These are phyloP conservation scores for Aspergillus neotritici DNA, from an alignment of 2,329 filamentous ascomycete species.

Conservation along the genomic window DNA sequence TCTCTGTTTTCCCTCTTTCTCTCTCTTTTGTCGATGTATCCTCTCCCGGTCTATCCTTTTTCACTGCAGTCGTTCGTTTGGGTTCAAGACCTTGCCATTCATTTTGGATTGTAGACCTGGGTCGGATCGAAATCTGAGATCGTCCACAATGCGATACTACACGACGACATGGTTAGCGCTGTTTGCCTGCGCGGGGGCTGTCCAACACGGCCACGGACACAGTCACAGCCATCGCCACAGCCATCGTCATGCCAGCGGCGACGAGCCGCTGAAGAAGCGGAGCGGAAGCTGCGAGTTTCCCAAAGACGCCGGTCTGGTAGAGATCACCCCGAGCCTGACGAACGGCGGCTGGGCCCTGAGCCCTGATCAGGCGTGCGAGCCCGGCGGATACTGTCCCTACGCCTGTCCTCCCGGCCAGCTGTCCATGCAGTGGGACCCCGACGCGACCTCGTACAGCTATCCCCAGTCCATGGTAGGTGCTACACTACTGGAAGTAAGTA, in stretches of 20 bases:
- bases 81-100: slow-evolving; percentile 20
- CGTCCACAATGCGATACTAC: not conserved
- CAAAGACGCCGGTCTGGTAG: slow-evolving; percentile 58
- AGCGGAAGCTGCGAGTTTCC: slow-evolving; percentile 60
- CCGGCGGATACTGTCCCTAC: slow-evolving; percentile 67
- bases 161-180: slow-evolving; percentile 31
- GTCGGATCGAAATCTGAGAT: not conserved
- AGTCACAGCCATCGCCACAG: slow-evolving; percentile 19
- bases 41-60: slow-evolving; percentile 11
- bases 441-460: slow-evolving; percentile 60
- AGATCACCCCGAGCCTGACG: slow-evolving; percentile 56
- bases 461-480: slow-evolving; percentile 64
- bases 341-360: slow-evolving; percentile 79
- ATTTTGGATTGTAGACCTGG: slow-evolving; percentile 6
- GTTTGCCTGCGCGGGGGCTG: slow-evolving; percentile 32
- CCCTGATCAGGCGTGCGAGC: slow-evolving; percentile 63
- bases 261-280: slow-evolving; percentile 47
- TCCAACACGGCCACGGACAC: slow-evolving; percentile 21
- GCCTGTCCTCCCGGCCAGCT: slow-evolving; percentile 71
- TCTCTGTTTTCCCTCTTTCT: not conserved
- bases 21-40: slow-evolving; percentile 3
- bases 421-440: slow-evolving; percentile 71
- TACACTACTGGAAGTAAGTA: not conserved
- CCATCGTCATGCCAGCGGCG: slow-evolving; percentile 18
- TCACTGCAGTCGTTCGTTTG: slow-evolving; percentile 25